These are phyloP conservation scores for Aspergillus viridinutans DNA, from an alignment of 2,329 filamentous ascomycete genomes.

Conservation along the genomic window DNA sequence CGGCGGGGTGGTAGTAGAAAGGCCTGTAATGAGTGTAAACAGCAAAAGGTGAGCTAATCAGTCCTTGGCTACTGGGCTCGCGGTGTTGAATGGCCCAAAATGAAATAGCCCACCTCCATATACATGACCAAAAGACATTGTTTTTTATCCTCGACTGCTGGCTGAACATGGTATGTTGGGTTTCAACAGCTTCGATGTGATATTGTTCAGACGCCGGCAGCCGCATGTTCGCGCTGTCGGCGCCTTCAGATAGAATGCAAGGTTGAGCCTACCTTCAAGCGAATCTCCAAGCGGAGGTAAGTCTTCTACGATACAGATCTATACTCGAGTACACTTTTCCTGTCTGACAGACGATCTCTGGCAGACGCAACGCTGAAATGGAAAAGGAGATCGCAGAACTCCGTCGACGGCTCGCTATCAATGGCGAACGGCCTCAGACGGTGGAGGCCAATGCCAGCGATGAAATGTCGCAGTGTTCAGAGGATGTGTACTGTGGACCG, in stretches of 20 bases:
- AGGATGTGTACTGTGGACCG: slow-evolving; percentile 30
- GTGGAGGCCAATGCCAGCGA: slow-evolving; percentile 25
- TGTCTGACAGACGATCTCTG: slow-evolving; percentile 8
- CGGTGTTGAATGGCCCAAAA: neutral
- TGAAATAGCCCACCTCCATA: neutral
- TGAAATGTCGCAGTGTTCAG: slow-evolving; percentile 31
- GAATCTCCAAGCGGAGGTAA: slow-evolving; percentile 56
- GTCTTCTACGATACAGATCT: too few species aligned
- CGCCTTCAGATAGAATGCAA: slow-evolving; percentile 60
- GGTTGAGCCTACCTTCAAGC: slow-evolving; percentile 63
- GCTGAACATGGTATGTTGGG: slow-evolving; percentile 14
- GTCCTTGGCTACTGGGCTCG: neutral
- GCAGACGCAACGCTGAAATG: slow-evolving; percentile 60
- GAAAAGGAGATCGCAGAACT: slow-evolving; percentile 52
- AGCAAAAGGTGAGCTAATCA: slow-evolving; percentile 56
- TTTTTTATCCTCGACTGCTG: slow-evolving; percentile 1
- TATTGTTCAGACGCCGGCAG: slow-evolving; percentile 60
- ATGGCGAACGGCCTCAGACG: slow-evolving; percentile 24
- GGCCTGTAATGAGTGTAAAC: slow-evolving; percentile 64
- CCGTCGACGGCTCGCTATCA: slow-evolving; percentile 40
- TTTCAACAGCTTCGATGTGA: slow-evolving; percentile 57
- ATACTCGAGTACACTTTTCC: neutral
- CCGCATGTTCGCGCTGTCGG: slow-evolving; percentile 57
- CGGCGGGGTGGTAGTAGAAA: slow-evolving; percentile 42
- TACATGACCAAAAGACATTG: neutral